Base-by-base conservation (phyloP, 495 filamentous ascomycete species). In the Daldinia loculata region DNA sequence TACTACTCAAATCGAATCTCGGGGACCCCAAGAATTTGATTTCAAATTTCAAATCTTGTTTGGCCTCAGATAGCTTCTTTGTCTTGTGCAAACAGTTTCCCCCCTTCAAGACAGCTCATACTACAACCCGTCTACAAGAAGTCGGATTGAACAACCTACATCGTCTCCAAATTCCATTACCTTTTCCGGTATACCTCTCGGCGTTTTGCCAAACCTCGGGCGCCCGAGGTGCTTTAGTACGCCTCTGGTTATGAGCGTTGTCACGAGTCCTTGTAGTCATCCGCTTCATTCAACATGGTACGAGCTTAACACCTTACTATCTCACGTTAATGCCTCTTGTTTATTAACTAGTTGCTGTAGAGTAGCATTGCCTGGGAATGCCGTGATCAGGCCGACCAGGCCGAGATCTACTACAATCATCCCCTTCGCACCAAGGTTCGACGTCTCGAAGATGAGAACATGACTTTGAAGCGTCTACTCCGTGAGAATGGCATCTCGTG, bases 331-430 rank as follows among this genome's bases (percentile, higher is more conserved):
- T 50, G 11, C 32, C 2, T 55, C 55, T n/a, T 52, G 9, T 63
- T 53, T 27, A 8, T 59, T 57, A 52, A 34, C 30, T 63, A 7
- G 66, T 52, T 52, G 26, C 26, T 56, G 2, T 59, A 74, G 64
- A 75, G 56, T 53, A 66, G 61, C 53, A 66, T 73, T 48, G 78
- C 81, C 14, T 77, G 73, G 71, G 82, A 84, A 60, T 77, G 77
- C 55, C 80, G 80, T 38, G 82, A 84, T 63, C 78, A 81, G 62
- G 72, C 76, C 38, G 80, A 83, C 24, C 75, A 77, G 67, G 80
- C 80, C 50, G 77, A 80, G 67, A 68, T 74, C 26, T 80, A 75
- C 34, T 82, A 80, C 65, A 80, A 82, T 27, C 68, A 78, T 15
- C 80, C 79, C 19, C 63, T 80, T 11, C 79, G 80, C n/a, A 56